A percentile compares a stretch with the other conserved stretches of the same genome.
Evolutionary conservation across 306 rosid species (phyloP).

Genomic region (Acacia confusa): DNA sequence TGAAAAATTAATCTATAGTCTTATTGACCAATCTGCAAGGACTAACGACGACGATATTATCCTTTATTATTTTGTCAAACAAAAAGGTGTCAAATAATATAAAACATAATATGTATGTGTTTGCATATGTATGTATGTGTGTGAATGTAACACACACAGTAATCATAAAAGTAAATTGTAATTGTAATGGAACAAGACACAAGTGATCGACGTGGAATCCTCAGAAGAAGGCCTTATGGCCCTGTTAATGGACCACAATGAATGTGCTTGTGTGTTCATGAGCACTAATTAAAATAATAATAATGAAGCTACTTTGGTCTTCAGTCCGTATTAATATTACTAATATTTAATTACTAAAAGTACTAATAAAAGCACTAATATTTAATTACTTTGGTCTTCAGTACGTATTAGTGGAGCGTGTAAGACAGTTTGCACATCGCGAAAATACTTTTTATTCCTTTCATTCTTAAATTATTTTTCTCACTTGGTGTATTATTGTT

Average conservation of each 20-base stretch:
- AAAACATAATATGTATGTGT: not conserved
- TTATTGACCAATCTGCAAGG: no score
- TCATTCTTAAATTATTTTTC: not conserved
- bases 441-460: not conserved
- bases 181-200: not conserved
- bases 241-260: not conserved
- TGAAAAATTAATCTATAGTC: no score
- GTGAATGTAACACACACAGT: no score
- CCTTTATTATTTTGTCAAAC: not conserved
- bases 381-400: not conserved
- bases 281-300: not conserved
- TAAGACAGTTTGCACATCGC: not conserved
- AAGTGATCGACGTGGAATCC: slow-evolving; percentile 17
- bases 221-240: not conserved
- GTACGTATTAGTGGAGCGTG: slow-evolving; percentile 17
- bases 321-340: not conserved
- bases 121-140: no score
- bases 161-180: not conserved
- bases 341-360: not conserved
- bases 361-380: not conserved
- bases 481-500: not conserved
- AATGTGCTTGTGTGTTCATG: not conserved
- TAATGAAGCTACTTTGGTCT: not conserved
- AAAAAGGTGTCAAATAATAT: not conserved
- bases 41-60: no score